Evolutionary conservation across 1,139 yeast species (phyloP).

Genomic region (Yamadazyma diospyri): DNA sequence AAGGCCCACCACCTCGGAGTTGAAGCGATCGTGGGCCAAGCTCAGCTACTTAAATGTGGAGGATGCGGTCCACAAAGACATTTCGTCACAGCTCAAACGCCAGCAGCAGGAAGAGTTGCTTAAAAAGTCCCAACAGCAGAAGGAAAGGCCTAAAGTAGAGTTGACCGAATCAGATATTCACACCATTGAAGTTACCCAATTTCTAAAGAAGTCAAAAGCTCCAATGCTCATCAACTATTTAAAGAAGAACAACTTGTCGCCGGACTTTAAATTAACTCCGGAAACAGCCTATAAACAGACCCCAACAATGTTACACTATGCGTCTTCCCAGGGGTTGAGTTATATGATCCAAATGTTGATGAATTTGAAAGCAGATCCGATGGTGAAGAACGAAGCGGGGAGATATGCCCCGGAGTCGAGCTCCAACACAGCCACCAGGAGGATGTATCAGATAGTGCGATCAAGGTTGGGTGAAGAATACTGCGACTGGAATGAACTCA

Average conservation of each 20-base stretch:
- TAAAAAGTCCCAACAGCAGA: constrained; percentile 17
- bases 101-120: constrained; percentile 22
- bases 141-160: constrained; percentile 19
- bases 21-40: constrained; percentile 82
- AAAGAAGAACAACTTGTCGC: constrained; percentile 52
- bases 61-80: constrained; percentile 52
- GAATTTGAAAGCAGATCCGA: constrained; percentile 71
- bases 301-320: constrained; percentile 80
- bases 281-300: constrained; percentile 44
- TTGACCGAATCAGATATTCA: constrained; percentile 40
- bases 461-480: constrained; percentile 60
- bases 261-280: constrained; percentile 53
- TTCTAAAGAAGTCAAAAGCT: constrained; percentile 72
- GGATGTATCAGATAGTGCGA: constrained; percentile 69
- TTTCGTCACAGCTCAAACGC: constrained; percentile 21
- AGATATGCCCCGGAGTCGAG: constrained; percentile 57
- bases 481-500: constrained; percentile 69
- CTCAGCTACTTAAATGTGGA: constrained; percentile 57
- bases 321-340: constrained; percentile 62
- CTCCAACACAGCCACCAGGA: constrained; percentile 39
- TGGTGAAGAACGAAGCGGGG: constrained; percentile 47
- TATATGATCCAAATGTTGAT: constrained; percentile 69
- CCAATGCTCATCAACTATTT: constrained; percentile 68
- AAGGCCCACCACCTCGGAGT: constrained; percentile 79
- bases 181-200: constrained; percentile 53